Evolutionary conservation across 2,329 filamentous ascomycete species (phyloP).

Genomic region (Phaeosphaeriaceae sp.): DNA sequence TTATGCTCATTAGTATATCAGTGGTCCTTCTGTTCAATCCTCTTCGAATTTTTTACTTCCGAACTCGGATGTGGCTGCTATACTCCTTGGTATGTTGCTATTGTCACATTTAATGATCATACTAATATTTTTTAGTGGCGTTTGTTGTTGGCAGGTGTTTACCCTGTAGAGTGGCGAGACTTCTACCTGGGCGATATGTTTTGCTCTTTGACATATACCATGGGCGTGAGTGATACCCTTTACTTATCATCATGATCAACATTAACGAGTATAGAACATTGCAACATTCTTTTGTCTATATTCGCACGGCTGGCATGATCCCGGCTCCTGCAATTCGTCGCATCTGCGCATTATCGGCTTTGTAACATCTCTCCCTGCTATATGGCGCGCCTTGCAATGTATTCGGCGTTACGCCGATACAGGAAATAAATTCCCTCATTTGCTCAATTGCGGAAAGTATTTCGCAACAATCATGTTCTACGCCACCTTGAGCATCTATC

Average conservation of each 20-base stretch:
- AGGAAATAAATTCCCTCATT: slow-evolving; percentile 84
- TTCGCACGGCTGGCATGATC: slow-evolving; percentile 75
- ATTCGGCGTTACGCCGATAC: slow-evolving; percentile 89
- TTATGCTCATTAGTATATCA: slow-evolving; percentile 76
- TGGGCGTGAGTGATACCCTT: slow-evolving; percentile 67
- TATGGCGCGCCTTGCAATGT: slow-evolving; percentile 92
- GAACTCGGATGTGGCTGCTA: slow-evolving; percentile 82
- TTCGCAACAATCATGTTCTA: slow-evolving; percentile 81
- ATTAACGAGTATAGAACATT: slow-evolving; percentile 66
- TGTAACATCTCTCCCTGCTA: slow-evolving; percentile 78
- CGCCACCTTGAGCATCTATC: slow-evolving; percentile 80
- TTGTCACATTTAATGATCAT: not conserved
- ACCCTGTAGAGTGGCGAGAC: slow-evolving; percentile 94
- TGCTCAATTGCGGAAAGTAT: slow-evolving; percentile 94
- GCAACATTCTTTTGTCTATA: slow-evolving; percentile 96
- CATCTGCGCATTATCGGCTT: slow-evolving; percentile 87
- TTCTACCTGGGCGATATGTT: slow-evolving; percentile 99
- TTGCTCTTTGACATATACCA: slow-evolving; percentile 90
- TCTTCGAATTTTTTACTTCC: slow-evolving; percentile 73
- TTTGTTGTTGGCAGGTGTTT: slow-evolving; percentile 81
- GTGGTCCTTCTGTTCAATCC: slow-evolving; percentile 76
- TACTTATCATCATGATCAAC: not conserved
- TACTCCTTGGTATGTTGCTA: slow-evolving; percentile 76
- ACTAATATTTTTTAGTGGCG: slow-evolving; percentile 69
- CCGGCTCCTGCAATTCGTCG: slow-evolving; percentile 80